Percentiles rank a stretch among this genome's conserved stretches.
These are phyloP conservation scores for Przewalskia tangutica DNA, from an alignment of 257 asterid species.

Conservation along the genomic window DNA sequence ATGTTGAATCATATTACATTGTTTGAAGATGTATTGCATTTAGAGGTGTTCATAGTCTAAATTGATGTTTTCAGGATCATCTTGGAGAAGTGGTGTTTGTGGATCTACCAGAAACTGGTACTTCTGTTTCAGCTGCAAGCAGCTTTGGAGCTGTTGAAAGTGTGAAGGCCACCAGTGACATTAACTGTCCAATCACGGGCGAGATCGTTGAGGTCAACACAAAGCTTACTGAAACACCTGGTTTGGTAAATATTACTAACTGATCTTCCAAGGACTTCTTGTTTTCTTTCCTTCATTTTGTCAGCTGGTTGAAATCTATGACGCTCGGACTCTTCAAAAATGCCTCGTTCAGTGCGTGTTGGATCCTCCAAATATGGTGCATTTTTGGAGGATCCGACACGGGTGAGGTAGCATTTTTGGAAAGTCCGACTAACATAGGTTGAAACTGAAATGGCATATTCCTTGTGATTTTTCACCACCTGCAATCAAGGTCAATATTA, in stretches of 20 bases:
- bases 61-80: slow-evolving; percentile 43
- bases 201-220: slow-evolving; percentile 68
- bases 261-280: not conserved
- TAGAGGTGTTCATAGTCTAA: not conserved
- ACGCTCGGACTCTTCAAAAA: not conserved
- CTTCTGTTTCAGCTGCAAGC: slow-evolving; percentile 29
- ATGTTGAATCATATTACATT: no score
- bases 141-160: slow-evolving; percentile 80
- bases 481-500: slow-evolving; percentile 44
- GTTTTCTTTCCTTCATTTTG: not conserved
- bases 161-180: slow-evolving; percentile 85
- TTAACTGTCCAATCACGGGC: slow-evolving; percentile 85
- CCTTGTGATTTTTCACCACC: not conserved
- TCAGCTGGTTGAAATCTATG: not conserved
- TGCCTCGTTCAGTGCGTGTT: not conserved
- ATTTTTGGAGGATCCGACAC: not conserved
- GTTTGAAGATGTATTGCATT: not conserved
- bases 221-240: slow-evolving; percentile 57
- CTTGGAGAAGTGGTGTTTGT: slow-evolving; percentile 89
- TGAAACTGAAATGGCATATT: not conserved
- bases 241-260: slow-evolving; percentile 39
- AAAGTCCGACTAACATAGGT: not conserved
- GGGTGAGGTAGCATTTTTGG: not conserved
- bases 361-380: not conserved
- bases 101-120: slow-evolving; percentile 70